These are phyloP conservation scores for Sergeia podlipaevii DNA, from an alignment of 208 protist species.

Conservation along the genomic window DNA sequence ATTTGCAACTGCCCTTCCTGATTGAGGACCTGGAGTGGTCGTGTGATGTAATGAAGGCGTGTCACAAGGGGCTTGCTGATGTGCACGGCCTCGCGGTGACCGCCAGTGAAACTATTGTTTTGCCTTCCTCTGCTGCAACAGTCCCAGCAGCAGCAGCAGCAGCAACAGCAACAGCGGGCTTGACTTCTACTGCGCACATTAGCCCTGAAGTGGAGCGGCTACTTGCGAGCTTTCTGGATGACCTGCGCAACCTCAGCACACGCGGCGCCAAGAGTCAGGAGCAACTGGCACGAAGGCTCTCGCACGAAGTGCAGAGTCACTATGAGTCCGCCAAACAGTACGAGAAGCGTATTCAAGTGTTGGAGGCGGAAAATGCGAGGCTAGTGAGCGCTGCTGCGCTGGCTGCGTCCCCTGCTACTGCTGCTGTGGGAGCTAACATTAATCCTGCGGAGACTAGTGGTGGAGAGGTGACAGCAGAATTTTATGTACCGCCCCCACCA, in stretches of 20 bases:
- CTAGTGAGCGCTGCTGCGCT: slow-evolving; percentile 18
- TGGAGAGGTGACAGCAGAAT: slow-evolving; percentile 5
- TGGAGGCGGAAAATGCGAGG: slow-evolving; percentile 38
- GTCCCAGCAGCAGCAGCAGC: neutral
- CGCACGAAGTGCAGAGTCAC: slow-evolving; percentile 49
- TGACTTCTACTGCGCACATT: slow-evolving; percentile 3
- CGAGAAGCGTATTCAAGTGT: slow-evolving; percentile 34
- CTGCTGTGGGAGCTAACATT: neutral
- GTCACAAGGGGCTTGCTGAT: slow-evolving; percentile 26
- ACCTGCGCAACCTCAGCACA: slow-evolving; percentile 23
- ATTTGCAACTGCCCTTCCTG: slow-evolving; percentile 3
- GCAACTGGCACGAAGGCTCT: slow-evolving; percentile 41
- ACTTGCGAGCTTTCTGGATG: slow-evolving; percentile 32
- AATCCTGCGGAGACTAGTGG: no score
- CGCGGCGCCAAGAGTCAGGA: slow-evolving; percentile 31
- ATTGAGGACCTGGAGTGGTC: slow-evolving; percentile 41
- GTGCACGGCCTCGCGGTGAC: no score
- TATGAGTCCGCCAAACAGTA: slow-evolving; percentile 53
- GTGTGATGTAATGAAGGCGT: slow-evolving; percentile 66
- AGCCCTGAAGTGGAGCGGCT: slow-evolving; percentile 32
- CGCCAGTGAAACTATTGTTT: no score
- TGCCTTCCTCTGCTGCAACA: no score
- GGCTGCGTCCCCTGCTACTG: slow-evolving; percentile 1
- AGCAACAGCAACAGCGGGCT: neutral
- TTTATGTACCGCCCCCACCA: no score